Base-by-base conservation (phyloP, 441 rosid species). In the Rhodomyrtus psidioides region DNA sequence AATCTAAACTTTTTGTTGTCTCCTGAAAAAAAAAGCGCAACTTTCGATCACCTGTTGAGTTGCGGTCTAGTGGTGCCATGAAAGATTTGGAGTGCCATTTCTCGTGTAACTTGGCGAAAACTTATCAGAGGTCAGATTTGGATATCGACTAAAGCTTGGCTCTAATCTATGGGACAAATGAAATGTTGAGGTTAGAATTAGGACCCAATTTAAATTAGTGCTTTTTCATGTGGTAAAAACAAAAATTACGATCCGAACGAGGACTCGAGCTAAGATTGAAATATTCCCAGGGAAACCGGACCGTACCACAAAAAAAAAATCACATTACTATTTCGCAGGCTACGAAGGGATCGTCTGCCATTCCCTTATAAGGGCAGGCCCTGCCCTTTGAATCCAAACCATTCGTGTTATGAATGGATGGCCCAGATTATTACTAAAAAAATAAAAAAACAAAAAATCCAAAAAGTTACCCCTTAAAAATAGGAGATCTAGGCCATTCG, bases 21-120 rank as follows among this genome's bases (percentile, higher is more conserved):
- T 14, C 42, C 3, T 39, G 42, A 39, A 39, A 39, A 59, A 6
- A 2, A 59, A 59, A 16, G 42, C 2, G 4, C 39, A 60, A 60
- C 12, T 60, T 27, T 16, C 1, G 7, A 21, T 60, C 0, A 0
- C 10, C 1, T 0, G 6, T 28, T 15, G 7, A 28, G 6, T 60
- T 3, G 0, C 0, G 0, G 42, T 28, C 23, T 6, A 28, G 4
- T 28, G 2, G 1, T 28, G 23, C 12, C 12, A 0, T 14, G 8
- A 28, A 28, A 2, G 42, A 28, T 60, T 60, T 28, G 42, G 9
- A 6, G 24, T 4, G 42, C 17, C 24, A 60, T 28, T 60, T 14
- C 24, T 16, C 30, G 6, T 0, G 6, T 28, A 30, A 42, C 74
- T 28, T 4, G 6, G 1, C 0, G 3, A 2, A 28, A 60, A 28